Evolutionary conservation across 2,329 filamentous ascomycete species (phyloP).

Genomic region (Thielaviopsis punctulata): DNA sequence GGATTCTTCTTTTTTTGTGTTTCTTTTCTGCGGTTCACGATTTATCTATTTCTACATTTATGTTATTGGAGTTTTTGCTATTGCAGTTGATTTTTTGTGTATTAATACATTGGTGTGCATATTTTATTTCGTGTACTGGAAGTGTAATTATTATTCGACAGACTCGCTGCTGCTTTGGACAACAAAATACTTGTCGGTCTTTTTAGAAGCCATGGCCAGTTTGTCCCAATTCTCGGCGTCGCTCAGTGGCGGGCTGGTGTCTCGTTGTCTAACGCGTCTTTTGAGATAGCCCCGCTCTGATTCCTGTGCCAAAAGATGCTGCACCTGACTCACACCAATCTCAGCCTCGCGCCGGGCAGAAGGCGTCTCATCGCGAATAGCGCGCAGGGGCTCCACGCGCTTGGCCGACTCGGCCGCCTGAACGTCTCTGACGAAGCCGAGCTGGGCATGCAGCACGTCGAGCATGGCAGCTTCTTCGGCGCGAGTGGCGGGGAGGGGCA

Average conservation of each 20-base stretch:
- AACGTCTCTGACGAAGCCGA: conserved; percentile 79
- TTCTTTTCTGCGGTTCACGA: background rate
- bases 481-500: conserved; percentile 49
- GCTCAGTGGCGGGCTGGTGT: conserved; percentile 1
- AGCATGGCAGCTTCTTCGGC: conserved; percentile 56
- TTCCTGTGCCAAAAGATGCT: conserved; percentile 41
- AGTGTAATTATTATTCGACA: conserved; percentile 11
- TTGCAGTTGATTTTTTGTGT: background rate
- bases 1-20: background rate
- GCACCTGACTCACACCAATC: conserved; percentile 40
- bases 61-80: background rate
- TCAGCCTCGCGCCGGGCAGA: conserved; percentile 42
- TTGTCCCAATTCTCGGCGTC: conserved; percentile 50
- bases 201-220: conserved; percentile 46
- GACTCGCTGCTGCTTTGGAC: conserved; percentile 43
- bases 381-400: conserved; percentile 55
- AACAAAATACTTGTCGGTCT: conserved; percentile 57
- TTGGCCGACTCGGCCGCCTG: conserved; percentile 53
- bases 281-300: conserved; percentile 38
- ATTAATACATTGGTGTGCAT: background rate
- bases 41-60: background rate
- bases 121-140: background rate
- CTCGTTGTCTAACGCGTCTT: conserved; percentile 19
- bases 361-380: conserved; percentile 65
- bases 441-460: conserved; percentile 57